Evolutionary conservation across 2,329 filamentous ascomycete genomes (phyloP).

Genomic region (Triangularia verruculosa): DNA sequence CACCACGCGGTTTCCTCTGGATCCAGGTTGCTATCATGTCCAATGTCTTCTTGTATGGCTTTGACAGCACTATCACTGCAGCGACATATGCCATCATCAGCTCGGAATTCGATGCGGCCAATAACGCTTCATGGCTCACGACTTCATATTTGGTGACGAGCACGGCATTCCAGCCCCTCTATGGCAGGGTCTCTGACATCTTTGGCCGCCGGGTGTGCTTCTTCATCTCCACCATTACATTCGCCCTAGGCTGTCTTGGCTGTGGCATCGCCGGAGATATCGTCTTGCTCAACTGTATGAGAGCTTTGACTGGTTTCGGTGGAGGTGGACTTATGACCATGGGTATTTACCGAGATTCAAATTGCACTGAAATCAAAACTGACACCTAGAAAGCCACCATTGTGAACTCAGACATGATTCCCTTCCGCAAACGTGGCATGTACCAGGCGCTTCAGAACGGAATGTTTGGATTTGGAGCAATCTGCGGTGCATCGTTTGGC

Average conservation of each 20-base stretch:
- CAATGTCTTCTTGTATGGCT: slow-evolving; percentile 64
- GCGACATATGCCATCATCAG: slow-evolving; percentile 72
- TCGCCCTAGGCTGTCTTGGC: slow-evolving; percentile 61
- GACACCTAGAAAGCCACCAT: slow-evolving; percentile 44
- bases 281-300: slow-evolving; percentile 58
- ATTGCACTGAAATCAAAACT: slow-evolving; percentile 16
- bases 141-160: slow-evolving; percentile 70
- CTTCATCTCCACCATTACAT: slow-evolving; percentile 60
- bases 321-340: slow-evolving; percentile 68
- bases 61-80: slow-evolving; percentile 71
- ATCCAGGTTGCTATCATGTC: slow-evolving; percentile 61
- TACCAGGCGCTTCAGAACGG: slow-evolving; percentile 61
- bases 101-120: slow-evolving; percentile 69
- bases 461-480: slow-evolving; percentile 59
- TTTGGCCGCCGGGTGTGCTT: slow-evolving; percentile 63
- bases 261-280: slow-evolving; percentile 61
- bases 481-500: slow-evolving; percentile 62
- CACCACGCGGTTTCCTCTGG: slow-evolving; percentile 44
- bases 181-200: slow-evolving; percentile 68
- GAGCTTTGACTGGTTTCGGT: slow-evolving; percentile 66
- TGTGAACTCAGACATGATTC: slow-evolving; percentile 63
- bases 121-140: slow-evolving; percentile 71
- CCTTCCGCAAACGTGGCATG: slow-evolving; percentile 53
- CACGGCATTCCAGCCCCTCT: slow-evolving; percentile 69
- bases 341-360: slow-evolving; percentile 43